Evolutionary conservation across 2,329 filamentous ascomycete genomes (phyloP), one percentile per base, ranked within the genome.

Genomic region (Microascus cirrosus): DNA sequence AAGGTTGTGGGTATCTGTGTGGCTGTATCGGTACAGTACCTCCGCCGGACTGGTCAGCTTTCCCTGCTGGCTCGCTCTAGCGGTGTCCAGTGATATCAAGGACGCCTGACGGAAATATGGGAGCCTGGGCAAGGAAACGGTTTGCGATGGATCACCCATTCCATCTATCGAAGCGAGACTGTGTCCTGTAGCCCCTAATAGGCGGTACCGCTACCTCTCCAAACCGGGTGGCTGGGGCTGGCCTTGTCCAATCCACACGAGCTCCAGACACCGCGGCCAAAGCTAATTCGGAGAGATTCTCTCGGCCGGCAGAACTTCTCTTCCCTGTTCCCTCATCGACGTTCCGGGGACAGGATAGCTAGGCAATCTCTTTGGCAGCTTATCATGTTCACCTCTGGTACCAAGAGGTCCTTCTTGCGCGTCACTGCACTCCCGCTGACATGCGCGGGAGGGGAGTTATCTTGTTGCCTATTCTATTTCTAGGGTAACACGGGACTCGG

Each of bases 1-100:
- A 53, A 42, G 22, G 55, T 53, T 57, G 55, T 53, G 55, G 50
- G 55, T 35, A 42, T 22, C 25, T 25, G 45, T 57, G 55, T 50
- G 55, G 55, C 50, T 53, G 28, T 48, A 28, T 48, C 48, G 18
- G 45, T 57, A 52, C 55, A 24, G 20, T 22, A 34, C 42, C 39
- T 53, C 50, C 55, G 45, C 34, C 25, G 32, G 18, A 42, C 28
- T 39, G 28, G 39, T 13, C 24, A 34, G 35, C 42, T 39, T 32
- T 56, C 36, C 45, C 36, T 42, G 54, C 39, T 25, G 20, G 55
- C 42, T 34, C 50, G 39, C 36, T 56, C 42, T 50, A 25, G 34
- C n/a, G 39, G 28, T 50, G 8, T 28, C 32, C 20, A 54, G 53
- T n/a, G 15, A 32, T 42, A 22, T 24, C 51, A 34, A 28, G 28